Evolutionary conservation across 2,329 filamentous ascomycete genomes (phyloP), one percentile per base, ranked within the genome.

Genomic region (Xylaria multiplex): DNA sequence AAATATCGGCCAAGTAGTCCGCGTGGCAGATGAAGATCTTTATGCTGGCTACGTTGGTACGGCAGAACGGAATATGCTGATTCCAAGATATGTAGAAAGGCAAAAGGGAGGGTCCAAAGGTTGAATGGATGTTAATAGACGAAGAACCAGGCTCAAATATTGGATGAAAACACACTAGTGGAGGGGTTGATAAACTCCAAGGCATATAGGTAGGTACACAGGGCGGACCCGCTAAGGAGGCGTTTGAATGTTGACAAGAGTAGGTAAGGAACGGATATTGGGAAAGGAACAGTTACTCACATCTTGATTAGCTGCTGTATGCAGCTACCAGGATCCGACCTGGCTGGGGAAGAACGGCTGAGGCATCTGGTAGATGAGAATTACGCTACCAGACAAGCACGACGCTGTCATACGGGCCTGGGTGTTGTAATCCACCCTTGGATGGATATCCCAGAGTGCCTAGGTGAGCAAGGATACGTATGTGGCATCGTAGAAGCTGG

Each of bases 311-410:
- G 58, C 30, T 66, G 46, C 30, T 66, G 46, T 58, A 66, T 69
- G 64, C 57, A 69, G 19, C 27, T 59, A 35, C 60, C 54, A 22
- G 64, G 66, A 49, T 67, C 22, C 22, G 37, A 42, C 37, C 35
- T 56, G 59, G 57, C 27, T 61, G 64, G 49, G 8, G 30, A 37
- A 45, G 60, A 64, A 67, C 60, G 50, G 67, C 67, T 69, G 67
- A 69, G 64, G 52, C 45, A 49, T 40, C 40, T 58, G 27, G 42
- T 62, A 35, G 40, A 48, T 64, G 27, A 16, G 35, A 61, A 64
- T 42, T 59, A 61, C 37, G 40, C 50, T 63, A 62, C 48, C 14
- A 48, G 54, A 43, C 48, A 52, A 40, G 37, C 37, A 52, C 49
- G 56, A 59, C 61, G 60, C 67, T 55, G 60, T 62, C 67, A 62